A percentile compares a stretch with the other conserved stretches of the same genome.
Conservation (phyloP, 352 stramenopile species). For the Peronospora farinosa region DNA sequence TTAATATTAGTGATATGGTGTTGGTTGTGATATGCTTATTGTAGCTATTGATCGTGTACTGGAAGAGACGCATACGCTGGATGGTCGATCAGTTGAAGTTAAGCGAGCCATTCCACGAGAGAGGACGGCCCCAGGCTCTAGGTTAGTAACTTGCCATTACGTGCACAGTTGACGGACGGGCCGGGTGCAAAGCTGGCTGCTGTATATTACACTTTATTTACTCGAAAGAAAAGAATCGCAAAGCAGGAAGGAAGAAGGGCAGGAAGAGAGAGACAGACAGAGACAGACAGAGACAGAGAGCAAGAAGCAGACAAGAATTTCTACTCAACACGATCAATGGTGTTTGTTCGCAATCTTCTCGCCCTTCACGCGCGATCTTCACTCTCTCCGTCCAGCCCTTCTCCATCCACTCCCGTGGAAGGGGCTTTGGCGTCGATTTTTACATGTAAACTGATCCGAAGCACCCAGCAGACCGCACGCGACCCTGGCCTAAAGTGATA, state of each 20-base stretch:
- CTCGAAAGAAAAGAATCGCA: slow-evolving; percentile 15
- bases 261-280: slow-evolving; percentile 25
- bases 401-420: slow-evolving; percentile 23
- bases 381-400: slow-evolving; percentile 32
- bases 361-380: slow-evolving; percentile 20
- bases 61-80: slow-evolving; percentile 83
- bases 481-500: slow-evolving; percentile 1
- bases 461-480: slow-evolving; percentile 10
- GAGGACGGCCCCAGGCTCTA: slow-evolving; percentile 57
- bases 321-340: slow-evolving; percentile 36
- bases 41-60: slow-evolving; percentile 77
- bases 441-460: slow-evolving; percentile 7
- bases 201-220: slow-evolving; percentile 28
- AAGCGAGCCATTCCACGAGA: slow-evolving; percentile 88
- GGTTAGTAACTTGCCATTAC: slow-evolving; percentile 51
- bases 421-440: slow-evolving; percentile 20
- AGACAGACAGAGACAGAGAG: slow-evolving; percentile 23
- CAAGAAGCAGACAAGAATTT: slow-evolving; percentile 27
- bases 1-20: neutral
- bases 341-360: slow-evolving; percentile 29
- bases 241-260: slow-evolving; percentile 24
- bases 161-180: slow-evolving; percentile 7
- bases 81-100: slow-evolving; percentile 88
- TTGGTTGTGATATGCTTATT: slow-evolving; percentile 7
- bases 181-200: slow-evolving; percentile 12